These are phyloP conservation scores for Lanzia echinophila DNA, from an alignment of 2,329 filamentous ascomycete genomes.

Conservation along the genomic window DNA sequence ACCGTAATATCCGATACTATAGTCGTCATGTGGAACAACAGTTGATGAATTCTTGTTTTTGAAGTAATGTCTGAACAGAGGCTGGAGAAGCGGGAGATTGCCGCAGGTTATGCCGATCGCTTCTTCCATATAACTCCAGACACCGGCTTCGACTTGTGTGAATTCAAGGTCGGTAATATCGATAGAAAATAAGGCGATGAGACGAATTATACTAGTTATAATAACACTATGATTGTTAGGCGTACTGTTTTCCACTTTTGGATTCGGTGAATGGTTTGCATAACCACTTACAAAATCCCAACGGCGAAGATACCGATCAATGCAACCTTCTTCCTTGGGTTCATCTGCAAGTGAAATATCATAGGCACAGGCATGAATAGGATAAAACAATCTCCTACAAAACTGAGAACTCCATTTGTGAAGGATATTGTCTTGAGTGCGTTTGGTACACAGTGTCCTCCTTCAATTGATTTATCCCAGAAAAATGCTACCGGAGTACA, in stretches of 20 bases:
- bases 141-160: conserved; percentile 20
- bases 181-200: background rate
- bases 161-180: background rate
- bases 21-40: background rate
- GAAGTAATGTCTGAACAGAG: conserved; percentile 23
- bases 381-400: conserved; percentile 14
- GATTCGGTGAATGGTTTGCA: no score
- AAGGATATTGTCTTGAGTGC: conserved; percentile 16
- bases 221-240: background rate
- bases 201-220: background rate
- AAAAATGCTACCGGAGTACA: conserved; percentile 17
- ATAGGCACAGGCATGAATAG: conserved; percentile 14
- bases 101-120: conserved; percentile 31
- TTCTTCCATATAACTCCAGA: conserved; percentile 38
- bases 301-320: conserved; percentile 15
- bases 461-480: conserved; percentile 15
- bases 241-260: background rate
- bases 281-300: conserved; percentile 12
- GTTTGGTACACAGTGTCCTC: conserved; percentile 10
- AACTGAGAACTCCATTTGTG: conserved; percentile 14
- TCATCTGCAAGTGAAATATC: conserved; percentile 13
- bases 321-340: conserved; percentile 10
- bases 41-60: background rate
- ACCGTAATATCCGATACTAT: background rate
- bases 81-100: conserved; percentile 29